phyloP scores from a whole-genome alignment of 805 yeast genomes.

The Cyberlindnera mrakii region DNA sequence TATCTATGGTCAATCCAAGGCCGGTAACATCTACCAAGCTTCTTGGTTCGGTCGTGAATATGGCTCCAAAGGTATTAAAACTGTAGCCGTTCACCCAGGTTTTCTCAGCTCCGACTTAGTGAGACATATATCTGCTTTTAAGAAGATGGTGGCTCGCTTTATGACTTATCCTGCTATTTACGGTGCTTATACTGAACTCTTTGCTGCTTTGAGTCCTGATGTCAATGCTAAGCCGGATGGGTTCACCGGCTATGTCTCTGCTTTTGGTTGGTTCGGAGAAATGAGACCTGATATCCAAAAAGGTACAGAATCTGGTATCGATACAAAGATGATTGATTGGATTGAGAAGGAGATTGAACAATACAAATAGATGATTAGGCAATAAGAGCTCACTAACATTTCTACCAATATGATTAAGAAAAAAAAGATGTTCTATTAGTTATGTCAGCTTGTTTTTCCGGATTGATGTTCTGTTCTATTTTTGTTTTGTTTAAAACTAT shows the following conservation, averaged over 20 bases:
- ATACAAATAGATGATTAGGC: slow-evolving; percentile 13
- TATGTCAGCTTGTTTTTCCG: slow-evolving; percentile 10
- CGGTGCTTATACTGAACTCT: slow-evolving; percentile 41
- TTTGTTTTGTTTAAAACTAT: slow-evolving; percentile 13
- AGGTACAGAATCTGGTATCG: slow-evolving; percentile 27
- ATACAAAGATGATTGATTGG: slow-evolving; percentile 29
- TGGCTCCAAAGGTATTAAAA: slow-evolving; percentile 23
- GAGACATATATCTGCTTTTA: slow-evolving; percentile 16
- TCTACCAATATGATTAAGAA: slow-evolving; percentile 15
- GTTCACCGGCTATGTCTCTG: slow-evolving; percentile 27
- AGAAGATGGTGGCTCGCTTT: background rate
- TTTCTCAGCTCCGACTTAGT: slow-evolving; percentile 29
- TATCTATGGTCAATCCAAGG: slow-evolving; percentile 37
- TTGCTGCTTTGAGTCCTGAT: slow-evolving; percentile 35
- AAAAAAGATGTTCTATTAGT: slow-evolving; percentile 10
- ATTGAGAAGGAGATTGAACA: slow-evolving; percentile 23
- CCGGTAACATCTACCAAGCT: slow-evolving; percentile 32
- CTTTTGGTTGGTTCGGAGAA: slow-evolving; percentile 37
- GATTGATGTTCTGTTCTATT: slow-evolving; percentile 10
- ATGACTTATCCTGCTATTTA: slow-evolving; percentile 12
- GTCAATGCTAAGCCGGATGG: slow-evolving; percentile 29
- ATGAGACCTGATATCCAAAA: slow-evolving; percentile 32
- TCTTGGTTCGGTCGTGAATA: slow-evolving; percentile 29
- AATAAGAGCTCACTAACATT: slow-evolving; percentile 16
- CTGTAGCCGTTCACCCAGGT: slow-evolving; percentile 38